phyloP scores from a whole-genome alignment of 129 eudicot genomes.

The Centella asiatica region DNA sequence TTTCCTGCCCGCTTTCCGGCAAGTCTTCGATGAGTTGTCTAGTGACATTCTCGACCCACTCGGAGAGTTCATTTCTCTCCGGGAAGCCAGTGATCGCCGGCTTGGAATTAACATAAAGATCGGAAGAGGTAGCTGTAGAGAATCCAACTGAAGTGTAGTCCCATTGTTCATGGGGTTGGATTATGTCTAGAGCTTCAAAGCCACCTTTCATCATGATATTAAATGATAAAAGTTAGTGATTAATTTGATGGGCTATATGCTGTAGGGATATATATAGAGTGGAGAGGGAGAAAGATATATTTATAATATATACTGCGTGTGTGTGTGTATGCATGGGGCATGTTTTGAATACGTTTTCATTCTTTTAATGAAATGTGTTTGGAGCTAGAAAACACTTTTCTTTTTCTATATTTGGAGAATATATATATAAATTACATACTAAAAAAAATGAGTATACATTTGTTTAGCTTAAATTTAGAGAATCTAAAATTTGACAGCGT shows the following conservation, averaged over 20 bases:
- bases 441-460: too few relatives aligned
- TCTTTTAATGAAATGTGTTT: not conserved
- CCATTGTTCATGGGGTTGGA: conserved; percentile 62
- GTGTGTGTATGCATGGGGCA: not conserved
- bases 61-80: conserved; percentile 55
- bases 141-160: conserved; percentile 29
- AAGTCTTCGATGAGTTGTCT: conserved; percentile 67
- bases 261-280: not conserved
- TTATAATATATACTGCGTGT: not conserved
- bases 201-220: conserved; percentile 39
- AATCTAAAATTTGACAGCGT: too few relatives aligned
- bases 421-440: too few relatives aligned
- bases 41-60: conserved; percentile 77
- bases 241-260: not conserved
- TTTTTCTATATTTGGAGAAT: too few relatives aligned
- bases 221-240: not conserved
- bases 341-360: not conserved
- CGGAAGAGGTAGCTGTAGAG: conserved; percentile 5
- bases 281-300: not conserved
- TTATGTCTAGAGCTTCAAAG: conserved; percentile 34
- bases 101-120: conserved; percentile 12
- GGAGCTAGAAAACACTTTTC: not conserved
- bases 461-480: too few relatives aligned
- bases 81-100: conserved; percentile 8
- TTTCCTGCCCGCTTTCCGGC: conserved; percentile 41